A percentile compares a stretch with the other conserved stretches of the same genome.
These are phyloP conservation scores for Kalanchoe fedtschenkoi DNA, from an alignment of 164 flowering plant genomes.

Conservation along the genomic window DNA sequence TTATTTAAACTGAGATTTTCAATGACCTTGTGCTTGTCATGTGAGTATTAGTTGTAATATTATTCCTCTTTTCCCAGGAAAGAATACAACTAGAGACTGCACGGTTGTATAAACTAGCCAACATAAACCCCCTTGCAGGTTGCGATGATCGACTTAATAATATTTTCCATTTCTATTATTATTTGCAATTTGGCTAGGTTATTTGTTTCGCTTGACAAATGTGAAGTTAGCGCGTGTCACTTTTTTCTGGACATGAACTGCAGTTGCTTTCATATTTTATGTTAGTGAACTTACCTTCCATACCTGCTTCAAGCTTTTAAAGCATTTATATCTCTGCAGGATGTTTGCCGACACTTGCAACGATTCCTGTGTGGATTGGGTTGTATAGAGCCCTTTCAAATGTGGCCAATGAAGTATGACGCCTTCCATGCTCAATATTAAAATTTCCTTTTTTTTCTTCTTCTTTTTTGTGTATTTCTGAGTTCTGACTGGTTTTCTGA, in stretches of 20 bases:
- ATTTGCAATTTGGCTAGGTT: not conserved
- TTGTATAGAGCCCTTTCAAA: constrained; percentile 94
- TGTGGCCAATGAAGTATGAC: constrained; percentile 85
- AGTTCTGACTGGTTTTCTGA: not conserved
- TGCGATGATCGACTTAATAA: not conserved
- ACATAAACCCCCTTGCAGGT: constrained; percentile 97
- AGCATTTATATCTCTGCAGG: constrained; percentile 30
- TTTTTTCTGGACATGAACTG: not conserved
- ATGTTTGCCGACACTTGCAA: constrained; percentile 92
- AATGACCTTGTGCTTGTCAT: not conserved
- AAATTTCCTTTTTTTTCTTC: not conserved
- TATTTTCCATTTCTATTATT: not conserved
- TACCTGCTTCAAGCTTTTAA: not conserved
- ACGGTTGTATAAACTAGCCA: constrained; percentile 83
- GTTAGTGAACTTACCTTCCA: not conserved
- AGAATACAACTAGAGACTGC: constrained; percentile 89
- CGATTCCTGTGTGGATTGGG: constrained; percentile 97
- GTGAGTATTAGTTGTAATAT: not conserved
- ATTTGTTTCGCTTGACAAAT: not conserved
- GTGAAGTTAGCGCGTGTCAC: not conserved
- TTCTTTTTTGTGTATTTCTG: not conserved
- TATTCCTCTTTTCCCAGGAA: constrained; percentile 46
- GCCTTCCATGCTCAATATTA: not conserved
- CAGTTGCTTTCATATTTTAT: not conserved
- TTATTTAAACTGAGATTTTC: no score